phyloP scores from a whole-genome alignment of 2,329 filamentous ascomycete genomes.

The Grosmannia serpens region DNA sequence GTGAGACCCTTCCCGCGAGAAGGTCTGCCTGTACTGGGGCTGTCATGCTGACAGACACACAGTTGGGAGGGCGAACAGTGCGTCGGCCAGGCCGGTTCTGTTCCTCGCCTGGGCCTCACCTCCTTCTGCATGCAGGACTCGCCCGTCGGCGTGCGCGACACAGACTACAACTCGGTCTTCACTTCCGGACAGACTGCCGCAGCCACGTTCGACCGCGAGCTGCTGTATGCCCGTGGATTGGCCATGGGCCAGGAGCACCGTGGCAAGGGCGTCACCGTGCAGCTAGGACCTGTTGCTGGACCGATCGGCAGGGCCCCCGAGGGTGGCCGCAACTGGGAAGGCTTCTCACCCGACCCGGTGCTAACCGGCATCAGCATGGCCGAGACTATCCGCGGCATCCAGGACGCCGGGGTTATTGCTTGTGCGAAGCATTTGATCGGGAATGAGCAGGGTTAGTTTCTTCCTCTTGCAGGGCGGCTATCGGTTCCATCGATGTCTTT shows the following conservation, averaged over 20 bases:
- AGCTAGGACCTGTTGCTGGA: slow-evolving; percentile 63
- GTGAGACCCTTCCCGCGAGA: slow-evolving; percentile 16
- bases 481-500: neutral
- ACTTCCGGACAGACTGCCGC: slow-evolving; percentile 67
- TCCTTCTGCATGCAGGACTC: slow-evolving; percentile 80
- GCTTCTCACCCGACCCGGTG: slow-evolving; percentile 61
- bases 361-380: slow-evolving; percentile 61
- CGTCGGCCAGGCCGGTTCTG: slow-evolving; percentile 63
- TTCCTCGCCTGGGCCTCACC: slow-evolving; percentile 58
- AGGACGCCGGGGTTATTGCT: slow-evolving; percentile 67
- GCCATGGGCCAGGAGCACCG: slow-evolving; percentile 64
- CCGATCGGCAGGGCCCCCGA: slow-evolving; percentile 57
- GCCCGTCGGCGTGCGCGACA: slow-evolving; percentile 65
- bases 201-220: slow-evolving; percentile 66
- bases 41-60: neutral
- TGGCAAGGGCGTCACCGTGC: slow-evolving; percentile 61
- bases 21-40: neutral
- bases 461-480: slow-evolving; percentile 1
- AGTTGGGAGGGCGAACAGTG: slow-evolving; percentile 61
- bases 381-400: slow-evolving; percentile 67
- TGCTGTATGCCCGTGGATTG: slow-evolving; percentile 59
- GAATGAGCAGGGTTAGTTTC: slow-evolving; percentile 48
- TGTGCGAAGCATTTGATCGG: slow-evolving; percentile 63
- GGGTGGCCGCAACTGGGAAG: slow-evolving; percentile 63
- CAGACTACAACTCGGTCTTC: slow-evolving; percentile 75